These are phyloP conservation scores for Coemansia sp. DNA, from an alignment of 192 early-diverging fungal species.

Conservation along the genomic window DNA sequence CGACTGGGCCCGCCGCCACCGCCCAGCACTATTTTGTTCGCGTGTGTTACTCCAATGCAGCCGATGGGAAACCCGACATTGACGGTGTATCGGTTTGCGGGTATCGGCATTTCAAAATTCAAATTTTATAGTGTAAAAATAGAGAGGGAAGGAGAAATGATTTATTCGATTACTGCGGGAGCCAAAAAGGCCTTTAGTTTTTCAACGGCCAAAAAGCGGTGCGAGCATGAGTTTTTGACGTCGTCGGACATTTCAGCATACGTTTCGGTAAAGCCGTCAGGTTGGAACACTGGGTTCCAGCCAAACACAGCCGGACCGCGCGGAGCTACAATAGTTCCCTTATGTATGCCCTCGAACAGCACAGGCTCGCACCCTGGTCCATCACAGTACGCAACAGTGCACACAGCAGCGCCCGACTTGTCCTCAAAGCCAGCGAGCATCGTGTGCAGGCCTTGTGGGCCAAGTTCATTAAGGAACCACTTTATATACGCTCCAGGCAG, in stretches of 20 bases:
- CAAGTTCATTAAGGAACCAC: slow-evolving; percentile 87
- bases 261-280: slow-evolving; percentile 69
- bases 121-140: background rate
- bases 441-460: slow-evolving; percentile 73
- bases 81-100: slow-evolving; percentile 24
- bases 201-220: slow-evolving; percentile 73
- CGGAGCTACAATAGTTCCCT: slow-evolving; percentile 83
- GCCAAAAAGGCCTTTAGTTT: slow-evolving; percentile 62
- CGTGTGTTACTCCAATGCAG: slow-evolving; percentile 59
- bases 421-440: slow-evolving; percentile 88
- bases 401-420: slow-evolving; percentile 83
- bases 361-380: slow-evolving; percentile 80
- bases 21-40: slow-evolving; percentile 65
- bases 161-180: background rate
- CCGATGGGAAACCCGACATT: slow-evolving; percentile 63
- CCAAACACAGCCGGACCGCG: slow-evolving; percentile 85
- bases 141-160: background rate
- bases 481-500: slow-evolving; percentile 91
- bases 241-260: slow-evolving; percentile 87
- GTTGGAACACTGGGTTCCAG: slow-evolving; percentile 96
- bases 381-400: slow-evolving; percentile 86
- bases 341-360: slow-evolving; percentile 79
- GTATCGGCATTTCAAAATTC: slow-evolving; percentile 14
- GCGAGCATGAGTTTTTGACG: slow-evolving; percentile 89
- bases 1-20: slow-evolving; percentile 85